A percentile compares a stretch with the other conserved stretches of the same genome.
Conservation (phyloP, 176 grass and related monocot species). For the Elymus sibiricus region DNA sequence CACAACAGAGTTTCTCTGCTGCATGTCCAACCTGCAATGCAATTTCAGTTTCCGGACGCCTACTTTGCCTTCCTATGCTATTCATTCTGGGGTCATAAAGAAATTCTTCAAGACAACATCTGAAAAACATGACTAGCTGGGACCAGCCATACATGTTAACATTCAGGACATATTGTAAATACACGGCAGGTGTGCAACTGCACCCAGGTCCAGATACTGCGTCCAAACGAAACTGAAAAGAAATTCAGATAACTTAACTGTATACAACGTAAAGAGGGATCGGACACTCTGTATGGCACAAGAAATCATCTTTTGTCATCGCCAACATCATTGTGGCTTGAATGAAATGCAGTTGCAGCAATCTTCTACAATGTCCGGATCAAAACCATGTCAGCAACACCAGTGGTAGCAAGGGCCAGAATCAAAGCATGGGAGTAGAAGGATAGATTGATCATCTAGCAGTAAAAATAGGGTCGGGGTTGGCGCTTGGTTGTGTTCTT, state of each 20-base stretch:
- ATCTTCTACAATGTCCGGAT: no score
- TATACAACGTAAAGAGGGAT: neutral
- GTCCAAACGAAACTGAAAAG: neutral
- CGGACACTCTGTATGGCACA: neutral
- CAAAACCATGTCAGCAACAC: no score
- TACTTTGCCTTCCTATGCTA: neutral
- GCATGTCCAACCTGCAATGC: neutral
- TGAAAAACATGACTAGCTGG: neutral
- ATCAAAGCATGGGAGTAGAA: no score
- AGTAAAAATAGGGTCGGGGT: no score
- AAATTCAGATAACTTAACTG: neutral
- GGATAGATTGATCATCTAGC: no score
- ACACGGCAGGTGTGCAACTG: neutral
- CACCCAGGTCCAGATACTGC: neutral
- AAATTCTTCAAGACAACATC: neutral
- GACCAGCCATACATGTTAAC: neutral
- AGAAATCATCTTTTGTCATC: neutral
- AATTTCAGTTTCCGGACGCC: neutral
- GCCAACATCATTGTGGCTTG: neutral
- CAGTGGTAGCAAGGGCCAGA: no score
- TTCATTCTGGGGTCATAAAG: neutral
- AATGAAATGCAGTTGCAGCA: neutral
- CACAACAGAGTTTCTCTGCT: no score
- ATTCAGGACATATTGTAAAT: neutral
- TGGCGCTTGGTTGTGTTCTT: no score